Conservation (phyloP, 495 filamentous ascomycete genomes). For the Aspergillus cristatus region DNA sequence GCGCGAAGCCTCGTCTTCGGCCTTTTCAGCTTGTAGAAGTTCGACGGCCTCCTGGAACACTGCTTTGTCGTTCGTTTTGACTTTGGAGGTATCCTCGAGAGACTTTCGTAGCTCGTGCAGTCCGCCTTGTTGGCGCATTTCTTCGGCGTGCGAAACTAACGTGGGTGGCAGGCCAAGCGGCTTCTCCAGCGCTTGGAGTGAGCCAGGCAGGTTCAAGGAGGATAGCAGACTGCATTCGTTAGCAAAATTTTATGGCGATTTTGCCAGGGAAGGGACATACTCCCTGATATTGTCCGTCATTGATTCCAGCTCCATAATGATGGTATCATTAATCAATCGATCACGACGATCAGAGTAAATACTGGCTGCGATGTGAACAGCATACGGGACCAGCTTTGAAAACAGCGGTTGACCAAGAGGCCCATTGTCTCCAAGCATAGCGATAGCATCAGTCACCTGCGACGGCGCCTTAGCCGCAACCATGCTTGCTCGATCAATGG, state of each 20-base stretch:
- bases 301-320: slow-evolving; percentile 76
- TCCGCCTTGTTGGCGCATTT: slow-evolving; percentile 88
- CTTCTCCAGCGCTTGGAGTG: slow-evolving; percentile 89
- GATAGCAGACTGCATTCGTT: slow-evolving; percentile 48
- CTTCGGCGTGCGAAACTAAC: slow-evolving; percentile 82
- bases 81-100: slow-evolving; percentile 76
- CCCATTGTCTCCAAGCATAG: slow-evolving; percentile 68
- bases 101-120: slow-evolving; percentile 61
- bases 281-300: slow-evolving; percentile 76
- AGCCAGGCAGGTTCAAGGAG: slow-evolving; percentile 83
- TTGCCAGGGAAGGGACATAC: slow-evolving; percentile 15
- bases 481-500: slow-evolving; percentile 82
- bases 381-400: slow-evolving; percentile 86
- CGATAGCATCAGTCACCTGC: slow-evolving; percentile 71
- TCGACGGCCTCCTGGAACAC: slow-evolving; percentile 77
- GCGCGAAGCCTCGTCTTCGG: slow-evolving; percentile 68
- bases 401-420: slow-evolving; percentile 80
- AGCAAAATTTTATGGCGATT: slow-evolving; percentile 2
- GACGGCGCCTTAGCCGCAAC: slow-evolving; percentile 69
- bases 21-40: slow-evolving; percentile 65
- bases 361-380: slow-evolving; percentile 87
- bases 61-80: slow-evolving; percentile 64
- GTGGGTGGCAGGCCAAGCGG: slow-evolving; percentile 83
- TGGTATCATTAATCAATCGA: slow-evolving; percentile 72
- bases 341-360: slow-evolving; percentile 92